Conservation (phyloP, 164 flowering plant genomes). For the Aristolochia californica region DNA sequence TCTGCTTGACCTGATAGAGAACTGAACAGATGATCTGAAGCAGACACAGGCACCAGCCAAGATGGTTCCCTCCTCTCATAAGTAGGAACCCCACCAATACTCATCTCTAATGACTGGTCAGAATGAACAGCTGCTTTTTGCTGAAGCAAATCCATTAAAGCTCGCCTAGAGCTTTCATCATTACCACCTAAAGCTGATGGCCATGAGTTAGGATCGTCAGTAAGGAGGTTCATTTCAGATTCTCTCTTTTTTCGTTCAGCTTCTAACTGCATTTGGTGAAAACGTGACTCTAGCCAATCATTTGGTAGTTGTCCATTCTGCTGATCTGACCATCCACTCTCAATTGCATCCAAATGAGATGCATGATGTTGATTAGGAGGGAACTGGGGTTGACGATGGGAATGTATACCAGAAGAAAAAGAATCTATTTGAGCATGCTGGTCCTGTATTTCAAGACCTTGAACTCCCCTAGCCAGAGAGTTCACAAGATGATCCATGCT, state of each 20-base stretch:
- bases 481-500: slow-evolving; percentile 40
- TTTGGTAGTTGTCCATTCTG: slow-evolving; percentile 32
- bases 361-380: slow-evolving; percentile 32
- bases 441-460: slow-evolving; percentile 47
- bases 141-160: slow-evolving; percentile 51
- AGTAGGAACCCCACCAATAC: slow-evolving; percentile 20
- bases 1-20: slow-evolving; percentile 31
- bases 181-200: slow-evolving; percentile 26
- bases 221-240: slow-evolving; percentile 13
- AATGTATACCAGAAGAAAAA: slow-evolving; percentile 32
- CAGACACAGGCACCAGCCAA: slow-evolving; percentile 31
- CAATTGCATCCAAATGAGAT: slow-evolving; percentile 33
- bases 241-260: slow-evolving; percentile 37
- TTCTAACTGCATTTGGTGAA: slow-evolving; percentile 31
- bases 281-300: slow-evolving; percentile 38
- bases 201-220: slow-evolving; percentile 48
- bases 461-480: slow-evolving; percentile 34
- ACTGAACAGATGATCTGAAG: slow-evolving; percentile 25
- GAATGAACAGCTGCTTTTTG: slow-evolving; percentile 34
- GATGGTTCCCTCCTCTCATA: slow-evolving; percentile 35
- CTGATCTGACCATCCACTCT: slow-evolving; percentile 37
- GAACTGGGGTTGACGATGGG: slow-evolving; percentile 24
- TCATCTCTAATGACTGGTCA: slow-evolving; percentile 21
- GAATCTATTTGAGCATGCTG: slow-evolving; percentile 29
- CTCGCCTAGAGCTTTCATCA: slow-evolving; percentile 45